Conservation (phyloP, 2,329 filamentous ascomycete genomes). For the Orbilia ellipsospora region DNA sequence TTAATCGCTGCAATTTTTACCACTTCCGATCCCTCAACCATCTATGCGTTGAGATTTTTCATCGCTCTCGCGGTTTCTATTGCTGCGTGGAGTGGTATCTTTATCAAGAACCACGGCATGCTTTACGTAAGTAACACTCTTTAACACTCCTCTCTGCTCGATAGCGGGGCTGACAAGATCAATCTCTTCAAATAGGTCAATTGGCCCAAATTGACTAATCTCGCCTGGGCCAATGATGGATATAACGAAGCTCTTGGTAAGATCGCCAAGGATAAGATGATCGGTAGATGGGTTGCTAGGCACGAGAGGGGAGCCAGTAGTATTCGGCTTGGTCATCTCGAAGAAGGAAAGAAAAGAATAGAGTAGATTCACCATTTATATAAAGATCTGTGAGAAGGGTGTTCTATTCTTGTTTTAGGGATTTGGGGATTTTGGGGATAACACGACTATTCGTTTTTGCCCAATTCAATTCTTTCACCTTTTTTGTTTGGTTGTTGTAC, state of each 20-base stretch:
- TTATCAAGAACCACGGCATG: slow-evolving; percentile 86
- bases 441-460: no score
- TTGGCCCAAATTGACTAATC: slow-evolving; percentile 95
- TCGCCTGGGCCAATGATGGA: slow-evolving; percentile 84
- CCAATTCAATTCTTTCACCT: not conserved
- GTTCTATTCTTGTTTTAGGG: no score
- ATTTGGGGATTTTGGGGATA: no score
- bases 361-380: slow-evolving; percentile 68
- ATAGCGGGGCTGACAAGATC: no score
- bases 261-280: slow-evolving; percentile 81
- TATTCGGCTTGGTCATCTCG: slow-evolving; percentile 62
- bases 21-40: slow-evolving; percentile 66
- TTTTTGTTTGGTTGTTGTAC: not conserved
- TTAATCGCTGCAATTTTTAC: slow-evolving; percentile 58
- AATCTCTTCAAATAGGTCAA: slow-evolving; percentile 75
- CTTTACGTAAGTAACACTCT: slow-evolving; percentile 80
- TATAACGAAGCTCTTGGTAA: slow-evolving; percentile 87
- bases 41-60: slow-evolving; percentile 85
- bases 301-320: slow-evolving; percentile 84
- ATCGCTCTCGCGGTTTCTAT: slow-evolving; percentile 80
- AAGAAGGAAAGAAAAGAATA: slow-evolving; percentile 98
- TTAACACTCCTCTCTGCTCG: no score
- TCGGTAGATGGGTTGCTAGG: slow-evolving; percentile 69
- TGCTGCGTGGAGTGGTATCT: slow-evolving; percentile 77
- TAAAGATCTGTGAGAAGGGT: no score